These are phyloP conservation scores for Colletotrichum lentis DNA, from an alignment of 2,329 filamentous ascomycete genomes.

Conservation along the genomic window DNA sequence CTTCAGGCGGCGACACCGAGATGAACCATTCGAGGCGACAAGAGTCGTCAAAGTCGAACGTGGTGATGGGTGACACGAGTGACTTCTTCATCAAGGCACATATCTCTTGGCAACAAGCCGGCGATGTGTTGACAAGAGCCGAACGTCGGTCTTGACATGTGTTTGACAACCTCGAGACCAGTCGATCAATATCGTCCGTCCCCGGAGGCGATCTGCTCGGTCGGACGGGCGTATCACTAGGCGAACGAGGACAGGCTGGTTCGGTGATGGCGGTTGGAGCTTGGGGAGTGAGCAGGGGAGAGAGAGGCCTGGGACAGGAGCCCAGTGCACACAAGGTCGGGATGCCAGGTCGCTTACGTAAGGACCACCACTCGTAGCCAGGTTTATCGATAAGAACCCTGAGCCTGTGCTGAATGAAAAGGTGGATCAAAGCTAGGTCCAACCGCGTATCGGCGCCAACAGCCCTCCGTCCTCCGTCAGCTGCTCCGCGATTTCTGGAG, in stretches of 20 bases:
- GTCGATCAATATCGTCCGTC: constrained; percentile 4
- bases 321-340: too few relatives aligned
- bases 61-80: constrained; percentile 15
- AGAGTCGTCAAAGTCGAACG: neutral
- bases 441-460: constrained; percentile 1
- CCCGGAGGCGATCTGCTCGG: neutral
- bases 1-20: constrained; percentile 17
- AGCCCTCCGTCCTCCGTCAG: neutral
- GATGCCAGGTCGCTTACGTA: constrained; percentile 9
- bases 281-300: neutral
- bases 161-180: constrained; percentile 14
- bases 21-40: neutral
- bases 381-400: constrained; percentile 2
- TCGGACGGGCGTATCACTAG: neutral
- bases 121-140: constrained; percentile 7
- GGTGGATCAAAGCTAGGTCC: constrained; percentile 22
- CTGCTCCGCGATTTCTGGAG: constrained; percentile 5
- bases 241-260: neutral
- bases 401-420: neutral
- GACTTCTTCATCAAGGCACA: neutral
- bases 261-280: neutral
- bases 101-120: constrained; percentile 8
- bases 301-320: too few relatives aligned
- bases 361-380: too few relatives aligned
- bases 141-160: neutral